Conservation (phyloP, 2,329 filamentous ascomycete species). For the Penicillium sp. region DNA sequence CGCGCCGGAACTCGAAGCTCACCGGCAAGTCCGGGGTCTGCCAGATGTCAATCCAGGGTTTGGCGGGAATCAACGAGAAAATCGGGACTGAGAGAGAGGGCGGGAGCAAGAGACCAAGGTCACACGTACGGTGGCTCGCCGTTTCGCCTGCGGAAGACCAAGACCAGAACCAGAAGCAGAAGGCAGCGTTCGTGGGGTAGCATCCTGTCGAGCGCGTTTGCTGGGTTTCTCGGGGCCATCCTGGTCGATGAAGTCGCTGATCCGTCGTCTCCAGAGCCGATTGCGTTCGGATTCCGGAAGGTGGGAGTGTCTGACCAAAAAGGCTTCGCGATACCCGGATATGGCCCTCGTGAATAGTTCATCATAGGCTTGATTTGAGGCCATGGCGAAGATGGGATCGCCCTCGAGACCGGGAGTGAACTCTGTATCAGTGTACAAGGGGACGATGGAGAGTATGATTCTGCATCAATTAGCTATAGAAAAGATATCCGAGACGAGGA, state of each 20-base stretch:
- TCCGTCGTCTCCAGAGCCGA: constrained; percentile 38
- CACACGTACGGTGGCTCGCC: constrained; percentile 45
- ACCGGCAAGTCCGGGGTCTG: constrained; percentile 39
- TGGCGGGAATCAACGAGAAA: constrained; percentile 27
- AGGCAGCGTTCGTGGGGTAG: constrained; percentile 37
- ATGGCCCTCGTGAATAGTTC: constrained; percentile 41
- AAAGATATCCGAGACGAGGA: background rate
- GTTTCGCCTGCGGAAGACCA: constrained; percentile 40
- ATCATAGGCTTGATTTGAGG: constrained; percentile 36
- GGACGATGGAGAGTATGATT: constrained; percentile 1
- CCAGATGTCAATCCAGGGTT: constrained; percentile 41
- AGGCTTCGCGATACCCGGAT: constrained; percentile 40
- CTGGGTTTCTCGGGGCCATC: constrained; percentile 33
- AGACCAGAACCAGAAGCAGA: constrained; percentile 36
- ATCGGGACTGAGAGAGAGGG: constrained; percentile 22
- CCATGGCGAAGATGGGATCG: constrained; percentile 27
- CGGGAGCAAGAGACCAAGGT: constrained; percentile 39
- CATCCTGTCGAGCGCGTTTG: constrained; percentile 42
- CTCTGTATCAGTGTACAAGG: constrained; percentile 34
- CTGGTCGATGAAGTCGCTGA: constrained; percentile 35
- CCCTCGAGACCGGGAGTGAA: constrained; percentile 11
- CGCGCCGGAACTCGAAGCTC: constrained; percentile 30
- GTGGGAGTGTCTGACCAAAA: constrained; percentile 41
- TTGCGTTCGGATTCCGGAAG: constrained; percentile 41
- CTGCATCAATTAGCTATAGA: background rate